phyloP scores from a whole-genome alignment of 2,329 filamentous ascomycete genomes.

The Fusarium longipes region DNA sequence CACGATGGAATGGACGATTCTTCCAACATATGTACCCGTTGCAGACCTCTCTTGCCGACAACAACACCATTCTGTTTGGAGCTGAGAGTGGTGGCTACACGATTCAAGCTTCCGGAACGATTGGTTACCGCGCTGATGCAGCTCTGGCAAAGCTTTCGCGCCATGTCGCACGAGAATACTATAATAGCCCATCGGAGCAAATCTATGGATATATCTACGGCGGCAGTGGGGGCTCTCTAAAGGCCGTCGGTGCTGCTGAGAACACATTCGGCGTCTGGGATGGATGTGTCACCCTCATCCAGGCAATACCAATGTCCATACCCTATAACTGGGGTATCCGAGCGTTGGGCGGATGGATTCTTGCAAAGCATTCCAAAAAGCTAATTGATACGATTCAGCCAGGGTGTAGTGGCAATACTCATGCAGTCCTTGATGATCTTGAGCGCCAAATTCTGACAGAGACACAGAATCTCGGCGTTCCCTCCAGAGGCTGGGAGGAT shows the following conservation, averaged over 20 bases:
- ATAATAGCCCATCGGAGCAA: not conserved
- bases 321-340: constrained; percentile 31
- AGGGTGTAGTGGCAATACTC: not conserved
- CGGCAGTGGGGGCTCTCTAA: constrained; percentile 40
- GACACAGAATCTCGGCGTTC: not conserved
- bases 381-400: not conserved
- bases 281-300: constrained; percentile 36
- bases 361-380: not conserved
- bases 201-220: constrained; percentile 42
- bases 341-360: constrained; percentile 15
- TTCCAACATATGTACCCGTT: constrained; percentile 38
- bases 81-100: constrained; percentile 36
- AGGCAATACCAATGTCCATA: constrained; percentile 33
- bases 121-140: constrained; percentile 39
- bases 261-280: constrained; percentile 40
- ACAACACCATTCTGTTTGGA: constrained; percentile 28
- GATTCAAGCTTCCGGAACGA: constrained; percentile 23
- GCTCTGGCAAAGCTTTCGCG: constrained; percentile 37
- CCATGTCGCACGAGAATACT: constrained; percentile 27
- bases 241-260: constrained; percentile 36
- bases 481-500: constrained; percentile 1
- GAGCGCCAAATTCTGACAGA: not conserved
- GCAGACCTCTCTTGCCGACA: constrained; percentile 21
- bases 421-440: not conserved
- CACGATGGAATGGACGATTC: constrained; percentile 31